Evolutionary conservation across 1,284 basidiomycete species (phyloP), one percentile per base, ranked within the genome.

Genomic region (Dichomitus squalens): DNA sequence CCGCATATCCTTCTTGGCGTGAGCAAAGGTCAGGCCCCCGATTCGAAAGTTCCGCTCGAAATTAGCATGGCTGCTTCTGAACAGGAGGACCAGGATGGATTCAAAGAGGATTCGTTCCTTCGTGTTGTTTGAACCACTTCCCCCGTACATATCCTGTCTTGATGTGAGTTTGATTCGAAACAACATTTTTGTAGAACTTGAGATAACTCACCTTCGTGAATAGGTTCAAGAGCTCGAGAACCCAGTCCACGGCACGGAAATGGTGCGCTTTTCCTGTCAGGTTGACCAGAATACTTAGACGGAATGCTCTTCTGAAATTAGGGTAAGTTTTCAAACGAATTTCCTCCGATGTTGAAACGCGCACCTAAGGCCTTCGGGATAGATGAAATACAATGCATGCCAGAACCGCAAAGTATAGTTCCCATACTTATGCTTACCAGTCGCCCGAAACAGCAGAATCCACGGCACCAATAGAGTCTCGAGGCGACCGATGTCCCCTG

Each of bases 341-440:
- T n/a, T n/a, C n/a, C n/a, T n/a, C n/a, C n/a, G n/a, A n/a, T n/a
- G n/a, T 29, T 41, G 36, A 20, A 4, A 2, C 8, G 54, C 56
- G 56, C 23, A 73, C 69, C 60, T 53, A 0, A 77, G 54, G 0
- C 55, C 49, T 7, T 57, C 49, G 0, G 73, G 72, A 60, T 73
- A 76, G 0, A 67, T 23, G 48, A 71, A 68, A 51, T 73, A 64
- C 27, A 76, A 27, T 33, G 73, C 58, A 1, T 58, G 51, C 12
- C 72, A 25, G 41, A 69, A 72, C 1, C 49, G 55, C 7, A 55
- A 12, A 52, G 72, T 66, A 7, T 73, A 63, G 0, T 53, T 43
- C 0, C 71, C 70, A 57, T 78, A 76, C 53, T 76, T 77, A 47
- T 74, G 70, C 58, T 77, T 77, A 7, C 73, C 70, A 0, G 56